A percentile compares a stretch with the other conserved stretches of the same genome.
Evolutionary conservation across 2,329 filamentous ascomycete species (phyloP).

Genomic region (Fusarium fracticaudum): DNA sequence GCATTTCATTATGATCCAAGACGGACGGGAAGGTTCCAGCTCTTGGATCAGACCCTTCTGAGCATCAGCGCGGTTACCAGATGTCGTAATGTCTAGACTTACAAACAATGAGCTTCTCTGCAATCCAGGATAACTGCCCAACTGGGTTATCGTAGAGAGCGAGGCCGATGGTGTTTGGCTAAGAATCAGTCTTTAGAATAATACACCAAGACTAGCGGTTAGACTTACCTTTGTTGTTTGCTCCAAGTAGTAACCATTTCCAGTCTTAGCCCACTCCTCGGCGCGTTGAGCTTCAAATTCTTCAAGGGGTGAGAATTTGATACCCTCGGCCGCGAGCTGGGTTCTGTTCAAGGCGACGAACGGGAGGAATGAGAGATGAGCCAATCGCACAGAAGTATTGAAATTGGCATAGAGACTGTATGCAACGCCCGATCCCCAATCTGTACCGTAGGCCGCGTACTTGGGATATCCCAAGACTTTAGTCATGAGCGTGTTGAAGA

Average conservation of each 20-base stretch:
- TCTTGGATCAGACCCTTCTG: neutral
- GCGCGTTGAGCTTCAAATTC: neutral
- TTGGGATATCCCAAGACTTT: neutral
- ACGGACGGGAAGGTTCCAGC: neutral
- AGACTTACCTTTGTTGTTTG: neutral
- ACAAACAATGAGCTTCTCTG: neutral
- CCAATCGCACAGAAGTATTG: neutral
- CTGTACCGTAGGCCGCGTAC: neutral
- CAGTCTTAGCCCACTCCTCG: neutral
- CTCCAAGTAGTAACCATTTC: neutral
- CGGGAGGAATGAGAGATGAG: neutral
- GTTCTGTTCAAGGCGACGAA: neutral
- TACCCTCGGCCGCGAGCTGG: neutral
- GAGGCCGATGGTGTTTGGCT: neutral
- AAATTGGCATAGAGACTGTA: neutral
- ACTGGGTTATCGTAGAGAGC: neutral
- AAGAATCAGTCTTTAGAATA: neutral
- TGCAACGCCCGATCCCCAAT: neutral
- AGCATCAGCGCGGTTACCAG: neutral
- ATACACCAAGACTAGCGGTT: neutral
- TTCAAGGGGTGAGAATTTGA: neutral
- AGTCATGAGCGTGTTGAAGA: neutral
- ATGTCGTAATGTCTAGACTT: rapidly evolving
- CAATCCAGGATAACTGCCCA: neutral
- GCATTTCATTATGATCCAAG: neutral